Evolutionary conservation across 2,329 filamentous ascomycete genomes (phyloP), one percentile per base, ranked within the genome.

Genomic region (Ophiostoma perfectum): DNA sequence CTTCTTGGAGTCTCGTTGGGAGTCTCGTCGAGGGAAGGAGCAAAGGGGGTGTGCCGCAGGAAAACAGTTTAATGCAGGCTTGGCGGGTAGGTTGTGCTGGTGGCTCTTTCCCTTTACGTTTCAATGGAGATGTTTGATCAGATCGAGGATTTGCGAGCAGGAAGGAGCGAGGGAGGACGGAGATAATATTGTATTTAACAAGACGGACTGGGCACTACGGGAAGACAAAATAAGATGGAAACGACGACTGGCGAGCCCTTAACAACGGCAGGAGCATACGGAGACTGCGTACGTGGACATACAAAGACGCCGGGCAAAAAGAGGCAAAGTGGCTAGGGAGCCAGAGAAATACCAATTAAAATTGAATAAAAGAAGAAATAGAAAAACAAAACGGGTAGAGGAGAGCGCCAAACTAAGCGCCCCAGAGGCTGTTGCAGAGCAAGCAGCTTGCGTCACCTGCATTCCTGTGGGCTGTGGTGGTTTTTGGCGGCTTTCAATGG

Each of bases 1-100:
- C 64, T 41, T 68, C 69, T 70, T 70, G 64, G 68, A 64, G 42
- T 42, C 42, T 66, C 66, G 67, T 65, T 47, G 64, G 64, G 68
- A 64, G 42, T 38, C 42, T 66, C 66, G 67, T 65, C 64, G 64
- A 41, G 47, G 55, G 27, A 42, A 68, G 64, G 67, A 63, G 69
- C 62, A 16, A 49, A 68, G 39, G 52, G 44, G 66, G 52, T 52
- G 52, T 52, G 49, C 27, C 27, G 27, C 62, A 67, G 62, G 65
- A 68, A 45, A 66, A 45, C 12, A n/a, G 41, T 45, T 27, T 27
- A 27, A 45, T 45, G 63, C 62, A 63, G 66, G 44, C 66, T 60
- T 67, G 68, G 66, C 68, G 63, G 12, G 3, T 18, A n/a, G 4
- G 27, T 27, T 27, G 27, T 27, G 27, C 27, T 27, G 27, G 27